Percentiles rank a stretch among this genome's conserved stretches.
Evolutionary conservation across 2,329 filamentous ascomycete genomes (phyloP).

Genomic region (Fusarium caatingaense): DNA sequence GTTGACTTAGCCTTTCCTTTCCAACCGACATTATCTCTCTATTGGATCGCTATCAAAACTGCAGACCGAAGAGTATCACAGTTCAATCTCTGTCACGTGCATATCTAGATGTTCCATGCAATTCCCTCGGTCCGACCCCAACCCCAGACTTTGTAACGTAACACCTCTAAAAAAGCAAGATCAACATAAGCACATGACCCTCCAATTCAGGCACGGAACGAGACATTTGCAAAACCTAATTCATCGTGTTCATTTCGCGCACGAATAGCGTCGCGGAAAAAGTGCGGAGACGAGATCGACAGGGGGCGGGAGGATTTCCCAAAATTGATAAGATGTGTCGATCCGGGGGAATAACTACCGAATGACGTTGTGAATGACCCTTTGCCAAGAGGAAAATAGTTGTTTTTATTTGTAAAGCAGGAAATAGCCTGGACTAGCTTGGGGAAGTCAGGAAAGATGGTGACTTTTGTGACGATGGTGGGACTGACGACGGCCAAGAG

Average conservation of each 20-base stretch:
- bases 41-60: not conserved
- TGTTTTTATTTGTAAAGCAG: not conserved
- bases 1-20: not conserved
- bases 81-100: not conserved
- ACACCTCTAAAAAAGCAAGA: constrained; percentile 1
- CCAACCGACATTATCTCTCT: fast-evolving
- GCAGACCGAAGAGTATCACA: not conserved
- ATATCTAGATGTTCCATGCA: not conserved
- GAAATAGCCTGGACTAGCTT: not conserved
- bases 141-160: not conserved
- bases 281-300: constrained; percentile 19
- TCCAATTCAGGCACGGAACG: not conserved
- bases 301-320: constrained; percentile 21
- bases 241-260: constrained; percentile 19
- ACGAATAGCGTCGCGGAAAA: constrained; percentile 13
- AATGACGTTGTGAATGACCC: constrained; percentile 17
- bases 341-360: constrained; percentile 27
- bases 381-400: not conserved
- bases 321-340: constrained; percentile 10
- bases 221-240: constrained; percentile 2
- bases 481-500: not conserved
- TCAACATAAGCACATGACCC: constrained; percentile 20
- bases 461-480: not conserved
- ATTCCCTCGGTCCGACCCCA: not conserved
- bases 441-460: not conserved